Evolutionary conservation across 2,329 filamentous ascomycete genomes (phyloP).

Genomic region (Arthroderma sp.): DNA sequence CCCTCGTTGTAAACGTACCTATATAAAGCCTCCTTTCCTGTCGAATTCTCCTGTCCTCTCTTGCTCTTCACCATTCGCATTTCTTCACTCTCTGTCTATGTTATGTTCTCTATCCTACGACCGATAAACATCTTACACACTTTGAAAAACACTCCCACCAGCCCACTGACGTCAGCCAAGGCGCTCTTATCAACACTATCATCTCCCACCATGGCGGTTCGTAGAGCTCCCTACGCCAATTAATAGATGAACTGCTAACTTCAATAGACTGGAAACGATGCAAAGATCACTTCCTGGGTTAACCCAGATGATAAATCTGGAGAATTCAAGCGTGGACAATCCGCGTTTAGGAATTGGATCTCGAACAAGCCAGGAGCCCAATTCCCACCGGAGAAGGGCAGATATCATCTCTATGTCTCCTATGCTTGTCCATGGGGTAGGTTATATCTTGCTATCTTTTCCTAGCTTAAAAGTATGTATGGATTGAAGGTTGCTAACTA

Average conservation of each 20-base stretch:
- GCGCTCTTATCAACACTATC: neutral
- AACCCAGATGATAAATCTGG: constrained; percentile 63
- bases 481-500: constrained; percentile 5
- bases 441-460: constrained; percentile 12
- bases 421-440: constrained; percentile 84
- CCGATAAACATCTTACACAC: constrained; percentile 6
- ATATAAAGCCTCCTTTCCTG: neutral
- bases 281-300: constrained; percentile 71
- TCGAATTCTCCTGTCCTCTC: neutral
- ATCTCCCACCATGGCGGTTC: constrained; percentile 10
- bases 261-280: constrained; percentile 21
- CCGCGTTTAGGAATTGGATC: constrained; percentile 70
- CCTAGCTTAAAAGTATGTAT: neutral
- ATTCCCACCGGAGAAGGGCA: constrained; percentile 73
- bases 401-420: constrained; percentile 91
- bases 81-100: neutral
- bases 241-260: neutral
- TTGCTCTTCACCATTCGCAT: too few relatives aligned
- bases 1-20: neutral
- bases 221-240: neutral
- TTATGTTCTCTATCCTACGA: neutral
- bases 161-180: constrained; percentile 13
- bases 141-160: neutral
- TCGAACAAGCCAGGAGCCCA: constrained; percentile 57
- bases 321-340: constrained; percentile 84